Evolutionary conservation across 2,329 filamentous ascomycete genomes (phyloP).

Genomic region (Calycina herbarum): DNA sequence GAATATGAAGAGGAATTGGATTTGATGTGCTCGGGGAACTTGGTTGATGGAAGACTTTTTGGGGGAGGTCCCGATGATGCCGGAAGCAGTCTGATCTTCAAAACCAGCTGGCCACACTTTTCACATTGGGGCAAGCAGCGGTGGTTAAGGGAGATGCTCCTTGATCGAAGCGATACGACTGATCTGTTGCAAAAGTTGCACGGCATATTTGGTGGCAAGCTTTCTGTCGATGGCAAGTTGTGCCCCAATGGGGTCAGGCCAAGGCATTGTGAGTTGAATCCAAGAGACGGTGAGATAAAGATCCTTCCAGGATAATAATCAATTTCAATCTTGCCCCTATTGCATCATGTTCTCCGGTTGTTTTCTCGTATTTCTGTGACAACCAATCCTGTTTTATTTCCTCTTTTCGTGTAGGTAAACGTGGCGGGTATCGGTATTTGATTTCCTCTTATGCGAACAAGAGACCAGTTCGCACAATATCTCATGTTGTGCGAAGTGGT

Average conservation of each 20-base stretch:
- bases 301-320: slow-evolving; percentile 22
- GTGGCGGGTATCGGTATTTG: too few species aligned
- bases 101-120: slow-evolving; percentile 35
- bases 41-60: slow-evolving; percentile 32
- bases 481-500: too few species aligned
- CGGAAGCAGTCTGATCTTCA: slow-evolving; percentile 25
- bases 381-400: too few species aligned
- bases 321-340: not conserved
- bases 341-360: not conserved
- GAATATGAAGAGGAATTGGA: slow-evolving; percentile 33
- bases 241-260: slow-evolving; percentile 20
- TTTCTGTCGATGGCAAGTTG: slow-evolving; percentile 29
- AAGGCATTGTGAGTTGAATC: slow-evolving; percentile 26
- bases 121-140: slow-evolving; percentile 36
- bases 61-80: slow-evolving; percentile 9
- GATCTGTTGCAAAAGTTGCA: slow-evolving; percentile 27
- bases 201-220: slow-evolving; percentile 27
- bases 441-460: too few species aligned
- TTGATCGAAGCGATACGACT: slow-evolving; percentile 31
- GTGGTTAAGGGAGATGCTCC: slow-evolving; percentile 35
- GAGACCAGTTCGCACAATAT: too few species aligned
- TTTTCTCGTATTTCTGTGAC: not conserved
- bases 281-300: slow-evolving; percentile 33
- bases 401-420: too few species aligned
- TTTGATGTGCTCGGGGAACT: slow-evolving; percentile 28